Evolutionary conservation across 139 green algal species (phyloP), one percentile per base, ranked within the genome.

Genomic region (Tetratostichococcus sp.): DNA sequence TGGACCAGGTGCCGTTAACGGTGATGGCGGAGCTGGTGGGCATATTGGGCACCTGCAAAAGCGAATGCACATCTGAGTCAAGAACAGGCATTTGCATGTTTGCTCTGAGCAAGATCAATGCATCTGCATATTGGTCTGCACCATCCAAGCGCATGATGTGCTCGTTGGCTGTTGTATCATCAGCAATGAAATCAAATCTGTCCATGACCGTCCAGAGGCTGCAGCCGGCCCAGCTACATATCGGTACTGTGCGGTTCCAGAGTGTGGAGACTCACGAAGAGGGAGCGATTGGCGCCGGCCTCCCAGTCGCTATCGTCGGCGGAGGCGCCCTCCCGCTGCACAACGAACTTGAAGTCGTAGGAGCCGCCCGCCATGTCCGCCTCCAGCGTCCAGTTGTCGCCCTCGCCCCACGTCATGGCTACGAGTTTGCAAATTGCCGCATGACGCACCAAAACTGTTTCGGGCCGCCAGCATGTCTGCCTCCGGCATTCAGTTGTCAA

Each of bases 381-480:
- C 16, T 57, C 74, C 26, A 81, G 33, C 26, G 35, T 35, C 83
- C 83, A 87, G 30, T 73, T 59, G 67, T 87, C 73, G 30, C 77
- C 83, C 34, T 86, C 83, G 30, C 57, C 57, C 83, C 83, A 87
- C 30, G 74, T 57, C 79, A 87, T 81, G 32, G 72, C 78, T 82
- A 75, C 62, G 73, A 33, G 50, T 14, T 22, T 8, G 39, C 39
- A 50, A 50, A 50, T 14, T 8, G 39, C 39, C 8, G 39, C 39
- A 14, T 8, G 14, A 22, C 39, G 39, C 8, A n/a, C n/a, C n/a
- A n/a, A n/a, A n/a, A n/a, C n/a, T n/a, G n/a, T n/a, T n/a, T n/a
- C n/a, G n/a, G n/a, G n/a, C n/a, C n/a, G n/a, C n/a, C n/a, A n/a
- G n/a, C n/a, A n/a, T n/a, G n/a, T n/a, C n/a, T n/a, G n/a, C n/a